These are phyloP conservation scores for Houttuynia cordata DNA, from an alignment of 164 flowering plant genomes.

Conservation along the genomic window DNA sequence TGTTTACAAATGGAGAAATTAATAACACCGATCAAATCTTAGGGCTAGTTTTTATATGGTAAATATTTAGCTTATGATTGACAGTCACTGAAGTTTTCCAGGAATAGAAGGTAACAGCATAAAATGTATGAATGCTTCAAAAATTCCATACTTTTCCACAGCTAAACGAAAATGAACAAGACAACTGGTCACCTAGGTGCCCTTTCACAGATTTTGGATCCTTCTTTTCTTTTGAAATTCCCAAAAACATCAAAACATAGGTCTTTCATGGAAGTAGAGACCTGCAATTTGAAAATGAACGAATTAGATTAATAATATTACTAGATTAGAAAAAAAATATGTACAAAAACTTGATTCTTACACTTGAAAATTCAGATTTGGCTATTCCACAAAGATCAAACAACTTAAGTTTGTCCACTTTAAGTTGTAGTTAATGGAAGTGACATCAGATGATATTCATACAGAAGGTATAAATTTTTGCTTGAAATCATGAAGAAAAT, in stretches of 20 bases:
- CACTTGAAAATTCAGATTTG: conserved; percentile 73
- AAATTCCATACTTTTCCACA: no score
- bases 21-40: background rate
- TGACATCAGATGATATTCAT: background rate
- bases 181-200: conserved; percentile 63
- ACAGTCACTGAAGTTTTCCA: no score
- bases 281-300: conserved; percentile 28
- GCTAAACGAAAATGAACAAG: background rate
- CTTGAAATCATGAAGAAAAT: background rate
- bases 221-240: conserved; percentile 71
- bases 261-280: conserved; percentile 75
- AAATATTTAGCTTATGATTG: background rate
- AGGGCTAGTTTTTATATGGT: background rate
- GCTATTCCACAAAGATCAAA: conserved; percentile 86
- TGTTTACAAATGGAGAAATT: conserved; percentile 12
- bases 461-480: background rate
- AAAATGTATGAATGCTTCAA: background rate
- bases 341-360: conserved; percentile 18
- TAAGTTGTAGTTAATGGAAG: conserved; percentile 41
- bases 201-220: conserved; percentile 67
- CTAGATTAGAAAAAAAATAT: background rate
- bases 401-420: conserved; percentile 77
- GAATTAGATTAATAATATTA: background rate
- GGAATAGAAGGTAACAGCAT: background rate
- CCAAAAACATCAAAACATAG: conserved; percentile 81